Base-by-base conservation (phyloP, 306 rosid genomes). In the Rosa rugosa region DNA sequence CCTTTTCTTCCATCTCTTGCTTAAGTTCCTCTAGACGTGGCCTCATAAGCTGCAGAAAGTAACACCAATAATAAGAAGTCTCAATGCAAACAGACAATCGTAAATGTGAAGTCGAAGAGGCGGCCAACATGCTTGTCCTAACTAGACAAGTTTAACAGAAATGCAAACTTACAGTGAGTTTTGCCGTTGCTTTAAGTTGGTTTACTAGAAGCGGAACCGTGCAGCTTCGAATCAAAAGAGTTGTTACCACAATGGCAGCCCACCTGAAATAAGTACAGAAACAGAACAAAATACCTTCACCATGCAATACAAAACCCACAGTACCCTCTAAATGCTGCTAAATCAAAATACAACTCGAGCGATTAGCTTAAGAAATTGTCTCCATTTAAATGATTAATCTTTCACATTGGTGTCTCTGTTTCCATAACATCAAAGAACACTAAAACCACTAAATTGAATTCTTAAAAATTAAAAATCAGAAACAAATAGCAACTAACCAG, bases 181-280 rank as follows among this genome's bases (percentile, higher is more conserved):
- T 93, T 69, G 93, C 73, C 27, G 96, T 86, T 77, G 98, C 88
- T 85, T 95, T 95, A 31, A 90, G 90, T 84, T 90, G 96, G 87
- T 91, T 84, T 67, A 95, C 83, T 75, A 89, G 59, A 82, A 93
- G 89, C 12, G 98, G 98, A 81, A 86, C 20, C 9, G 96, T 90
- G 44, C 87, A 83, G 0, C 79, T 59, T 71, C 98, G 98, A 84
- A 95, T 91, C 77, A 90, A 4, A 27, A 95, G 68, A 57, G 97
- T 90, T 71, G 98, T 80, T 54, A 91, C 46, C 62, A 72, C 96
- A 75, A 95, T 93, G 77, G 92, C 69, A 51, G 89, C 92, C 98
- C 98, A 93, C 99, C 99, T 95, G 89, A 83, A 85, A 51, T 9
- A 49, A 49, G 17, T 10, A 36, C 22, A 50, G 7, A 8, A 40